Base-by-base conservation (phyloP, 345 rosid genomes). In the Carallia brachiata region DNA sequence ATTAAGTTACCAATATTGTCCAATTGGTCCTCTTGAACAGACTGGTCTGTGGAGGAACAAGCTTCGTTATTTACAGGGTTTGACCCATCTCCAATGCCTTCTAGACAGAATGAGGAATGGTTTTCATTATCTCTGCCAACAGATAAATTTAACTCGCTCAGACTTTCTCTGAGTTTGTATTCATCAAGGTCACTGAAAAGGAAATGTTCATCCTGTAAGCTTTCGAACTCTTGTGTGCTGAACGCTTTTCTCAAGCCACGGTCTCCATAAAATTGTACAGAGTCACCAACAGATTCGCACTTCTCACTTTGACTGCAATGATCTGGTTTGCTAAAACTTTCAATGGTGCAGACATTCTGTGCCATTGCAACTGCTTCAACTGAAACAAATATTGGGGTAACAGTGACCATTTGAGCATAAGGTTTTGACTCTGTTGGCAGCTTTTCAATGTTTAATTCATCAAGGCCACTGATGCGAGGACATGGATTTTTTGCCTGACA, bases 191-290 rank as follows among this genome's bases (percentile, higher is more conserved):
- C 93, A 60, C 89, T 68, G 73, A 91, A 87, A 70, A 73, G 80
- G 74, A 94, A 89, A 37, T 91, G 93, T 61, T 86, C 97, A 47
- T 87, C 98, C 69, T 86, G 90, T 59, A 80, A 81, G 77, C 79
- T 73, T 73, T 83, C 85, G 19, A 78, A 73, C 18, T 63, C 70
- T 65, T 77, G 72, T 78, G 74, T 34, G 61, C 80, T 79, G 58
- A 12, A 50, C 18, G 61, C 69, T 66, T 75, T 81, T 48, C 59
- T 62, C 61, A 74, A 58, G 66, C 59, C 78, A 75, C 72, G 56
- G 37, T 70, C 77, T 72, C 67, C 69, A 65, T 39, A 62, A 59
- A 39, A 57, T 54, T 70, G 71, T 47, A 75, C 75, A 48, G 70
- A 54, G 65, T 61, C 80, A 65, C 76, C 73, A 55, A 31, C 23